Evolutionary conservation across 371 early-diverging fungal genomes (phyloP), one percentile per base, ranked within the genome.

Genomic region (Rhizopus microsporus): DNA sequence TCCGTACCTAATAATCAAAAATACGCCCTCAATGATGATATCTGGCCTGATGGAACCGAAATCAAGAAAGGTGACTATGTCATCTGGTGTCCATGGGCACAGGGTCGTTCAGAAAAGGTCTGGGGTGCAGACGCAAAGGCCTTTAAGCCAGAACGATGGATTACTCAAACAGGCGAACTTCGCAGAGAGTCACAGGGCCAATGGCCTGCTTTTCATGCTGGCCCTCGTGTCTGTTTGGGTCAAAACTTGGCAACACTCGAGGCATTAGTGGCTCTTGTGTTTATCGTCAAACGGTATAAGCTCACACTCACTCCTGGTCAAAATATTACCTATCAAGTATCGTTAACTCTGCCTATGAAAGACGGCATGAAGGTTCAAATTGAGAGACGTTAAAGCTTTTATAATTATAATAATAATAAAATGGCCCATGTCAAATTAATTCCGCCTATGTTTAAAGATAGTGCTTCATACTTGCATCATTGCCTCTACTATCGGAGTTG

Each of bases 151-250:
- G 84, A 84, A 42, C 71, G 90, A 46, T 89, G 88, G 88, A 45
- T 74, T 9, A 62, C 53, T 16, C 58, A 62, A 39, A 59, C 69
- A 3, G 66, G 77, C 23, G 57, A 60, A 10, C 51, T 72, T 16
- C 57, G 46, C 1, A 56, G 64, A 30, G 69, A 61, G 37, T 35
- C 58, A n/a, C 65, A 62, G 44, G 62, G 69, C 9, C 40, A 63
- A 46, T 76, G 76, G 76, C 60, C 76, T n/a, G 73, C 69, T 5
- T 86, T 87, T 72, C 80, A 87, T 52, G 84, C 76, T 29, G 89
- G 90, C 3, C 88, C 90, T 8, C 74, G 90, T n/a, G 69, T 84
- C 31, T 89, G 90, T 57, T 62, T 88, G 23, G 89, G 77, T 35
- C 59, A 59, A 52, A 72, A 68, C 3, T 66, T 76, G 34, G 77